Evolutionary conservation across 495 filamentous ascomycete genomes (phyloP), one percentile per base, ranked within the genome.

Genomic region (Evansstolkia leycettana): DNA sequence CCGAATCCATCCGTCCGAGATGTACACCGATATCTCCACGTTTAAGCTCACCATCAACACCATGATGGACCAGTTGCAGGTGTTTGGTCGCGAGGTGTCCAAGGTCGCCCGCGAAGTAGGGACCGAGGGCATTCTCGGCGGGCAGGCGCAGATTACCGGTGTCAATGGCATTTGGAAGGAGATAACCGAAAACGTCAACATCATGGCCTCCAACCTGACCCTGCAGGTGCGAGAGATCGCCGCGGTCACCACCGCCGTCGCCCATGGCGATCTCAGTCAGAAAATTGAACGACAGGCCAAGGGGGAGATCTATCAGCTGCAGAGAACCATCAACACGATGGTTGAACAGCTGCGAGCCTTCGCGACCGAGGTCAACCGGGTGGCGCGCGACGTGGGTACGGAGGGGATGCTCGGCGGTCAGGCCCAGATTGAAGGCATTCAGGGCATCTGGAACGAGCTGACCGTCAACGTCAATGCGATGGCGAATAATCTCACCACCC

Each of bases 131-230:
- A 78, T 80, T 29, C 70, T 94, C 7, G 87, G 87, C 37, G 87
- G 86, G 13, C 87, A 94, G 55, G 87, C 87, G 17, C 76, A 78
- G 50, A 84, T 94, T 17, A 75, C 80, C 37, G 86, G 84, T 19
- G 88, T 93, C 26, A 78, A 85, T 56, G 87, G 87, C 37, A 90
- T 87, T 6, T 94, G 87, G 87, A 84, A 86, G 45, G 87, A 94
- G 50, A 63, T 94, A 43, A 94, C 87, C 19, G 76, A 86, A 41
- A 94, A 89, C 52, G 86, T 94, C 33, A 94, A 94, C 42, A 84
- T 84, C 34, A 93, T 64, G 84, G 86, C 86, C 37, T 83, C 84
- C 51, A 92, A 92, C 43, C 70, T 94, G 9, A 94, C 86, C 0
- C 11, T 29, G 14, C 28, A 29, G n/a, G 84, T 90, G 51, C 77